Base-by-base conservation (phyloP, 2,329 filamentous ascomycete species). In the Sclerotinia spermophila region DNA sequence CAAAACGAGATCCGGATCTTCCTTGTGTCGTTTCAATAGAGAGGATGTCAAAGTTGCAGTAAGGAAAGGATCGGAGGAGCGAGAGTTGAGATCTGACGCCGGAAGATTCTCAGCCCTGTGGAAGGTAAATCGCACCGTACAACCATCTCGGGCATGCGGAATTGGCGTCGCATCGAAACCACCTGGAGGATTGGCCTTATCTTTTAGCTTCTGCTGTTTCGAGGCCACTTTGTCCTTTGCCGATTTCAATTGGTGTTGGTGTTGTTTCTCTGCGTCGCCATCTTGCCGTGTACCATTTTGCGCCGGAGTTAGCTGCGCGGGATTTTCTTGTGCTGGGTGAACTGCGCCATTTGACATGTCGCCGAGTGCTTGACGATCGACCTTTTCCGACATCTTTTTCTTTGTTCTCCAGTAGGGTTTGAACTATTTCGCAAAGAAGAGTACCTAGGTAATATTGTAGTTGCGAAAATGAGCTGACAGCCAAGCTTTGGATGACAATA, bases 11-110 rank as follows among this genome's bases (percentile, higher is more conserved):
- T 88, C 85, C 0, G 94, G 92, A 77, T 97, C 94, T 78, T 97
- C 92, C 80, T 95, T 95, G 82, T 97, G 93, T 48, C 93, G 84
- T 75, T 87, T 89, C 0, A 89, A 89, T n/a, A 93, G 82, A 27
- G 85, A 83, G 2, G 76, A 74, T 10, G 91, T 89, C 71, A 97
- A 83, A n/a, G 92, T 92, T 45, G 93, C 92, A 21, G 87, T 82
- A 53, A 97, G 83, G 79, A 90, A 98, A 0, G 95, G 94, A 79
- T 98, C 95, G 3, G 93, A 93, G 3, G 93, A 91, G 45, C 91
- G 85, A 17, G 89, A 89, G 77, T 88, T 86, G 75, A 97, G 83
- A 81, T 98, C 95, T 70, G 91, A 92, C 60, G 92, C 87, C 2
- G 95, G 93, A 4, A 98, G 87, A 78, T 97, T 94, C 72, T 84